Evolutionary conservation across 1,284 basidiomycete species (phyloP).

Genomic region (Rhodofomes roseus): DNA sequence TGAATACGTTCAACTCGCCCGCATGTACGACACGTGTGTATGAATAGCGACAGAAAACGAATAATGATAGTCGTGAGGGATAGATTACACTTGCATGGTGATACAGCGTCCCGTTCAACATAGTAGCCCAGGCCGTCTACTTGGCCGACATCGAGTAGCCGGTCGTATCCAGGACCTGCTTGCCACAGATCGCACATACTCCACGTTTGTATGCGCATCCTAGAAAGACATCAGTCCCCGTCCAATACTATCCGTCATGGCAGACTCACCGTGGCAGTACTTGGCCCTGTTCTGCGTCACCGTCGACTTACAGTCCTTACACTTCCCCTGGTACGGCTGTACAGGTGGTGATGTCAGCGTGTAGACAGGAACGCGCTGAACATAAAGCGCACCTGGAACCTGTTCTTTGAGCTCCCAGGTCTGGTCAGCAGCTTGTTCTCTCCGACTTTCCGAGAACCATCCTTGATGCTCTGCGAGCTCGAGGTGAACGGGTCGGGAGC

Average conservation of each 20-base stretch:
- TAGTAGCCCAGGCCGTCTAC: conserved; percentile 27
- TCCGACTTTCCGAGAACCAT: conserved; percentile 68
- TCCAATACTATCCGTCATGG: not conserved
- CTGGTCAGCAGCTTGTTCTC: conserved; percentile 78
- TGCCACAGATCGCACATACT: conserved; percentile 79
- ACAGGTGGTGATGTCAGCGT: not conserved
- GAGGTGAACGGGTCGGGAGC: conserved; percentile 78
- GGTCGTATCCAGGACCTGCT: conserved; percentile 75
- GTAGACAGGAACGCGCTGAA: not conserved
- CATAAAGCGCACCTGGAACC: conserved; percentile 55
- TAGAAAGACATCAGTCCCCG: conserved; percentile 26
- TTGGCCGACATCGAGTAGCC: conserved; percentile 83
- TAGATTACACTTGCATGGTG: conserved; percentile 1
- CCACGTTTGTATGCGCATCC: conserved; percentile 86
- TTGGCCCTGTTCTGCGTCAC: conserved; percentile 81
- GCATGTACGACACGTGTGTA: too few relatives aligned
- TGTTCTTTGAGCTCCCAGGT: conserved; percentile 59
- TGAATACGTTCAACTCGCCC: too few relatives aligned
- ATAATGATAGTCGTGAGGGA: not conserved
- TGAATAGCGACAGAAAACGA: not conserved
- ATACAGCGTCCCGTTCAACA: not conserved
- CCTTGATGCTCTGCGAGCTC: conserved; percentile 69
- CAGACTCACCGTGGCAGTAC: conserved; percentile 72
- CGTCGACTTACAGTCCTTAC: conserved; percentile 78
- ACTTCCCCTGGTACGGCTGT: conserved; percentile 79